Base-by-base conservation (phyloP, 305 asterid genomes). In the Stenogyne calaminthoides region DNA sequence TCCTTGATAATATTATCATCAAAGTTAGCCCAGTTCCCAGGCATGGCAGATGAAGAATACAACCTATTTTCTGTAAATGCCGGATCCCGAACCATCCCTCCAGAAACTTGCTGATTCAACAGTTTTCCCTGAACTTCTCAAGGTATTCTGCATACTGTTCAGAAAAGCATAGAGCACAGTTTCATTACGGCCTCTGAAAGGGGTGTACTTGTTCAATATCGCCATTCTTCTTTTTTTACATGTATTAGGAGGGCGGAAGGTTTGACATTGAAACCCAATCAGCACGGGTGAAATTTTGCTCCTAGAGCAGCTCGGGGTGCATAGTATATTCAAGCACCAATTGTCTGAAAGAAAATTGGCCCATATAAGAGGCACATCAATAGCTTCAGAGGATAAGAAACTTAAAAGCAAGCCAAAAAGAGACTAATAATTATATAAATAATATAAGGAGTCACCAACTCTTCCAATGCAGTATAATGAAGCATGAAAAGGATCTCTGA, bases 141-240 rank as follows among this genome's bases (percentile, higher is more conserved):
- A 90, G 92, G 83, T 83, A 70, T 70, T 85, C 85, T 72, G 80
- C 80, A 73, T 95, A 90, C 47, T 90, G 87, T 64, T 80, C 85
- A n/a, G 91, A 84, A n/a, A 75, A 92, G 96, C 76, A 82, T 49
- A 60, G 84, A 88, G 76, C 98, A 92, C 15, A 92, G 87, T 72
- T 79, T 88, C 91, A 91, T 82, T 66, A 89, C 65, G 72, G 96
- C 82, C 80, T 86, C 96, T 89, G 73, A 87, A 89, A 71, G 79
- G 83, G 70, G 12, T 6, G 74, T 62, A 79, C 46, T 75, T 75
- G 42, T 90, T 95, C 76, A 95, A 78, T 60, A 70, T 10, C 59
- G 98, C 68, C 91, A 95, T 90, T 89, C 99, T 88, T 83, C 99
- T 82, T 86, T n/a, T n/a, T n/a, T 77, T 89, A 84, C 99, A 89